Base-by-base conservation (phyloP, 257 asterid species). In the Eucommia ulmoides region DNA sequence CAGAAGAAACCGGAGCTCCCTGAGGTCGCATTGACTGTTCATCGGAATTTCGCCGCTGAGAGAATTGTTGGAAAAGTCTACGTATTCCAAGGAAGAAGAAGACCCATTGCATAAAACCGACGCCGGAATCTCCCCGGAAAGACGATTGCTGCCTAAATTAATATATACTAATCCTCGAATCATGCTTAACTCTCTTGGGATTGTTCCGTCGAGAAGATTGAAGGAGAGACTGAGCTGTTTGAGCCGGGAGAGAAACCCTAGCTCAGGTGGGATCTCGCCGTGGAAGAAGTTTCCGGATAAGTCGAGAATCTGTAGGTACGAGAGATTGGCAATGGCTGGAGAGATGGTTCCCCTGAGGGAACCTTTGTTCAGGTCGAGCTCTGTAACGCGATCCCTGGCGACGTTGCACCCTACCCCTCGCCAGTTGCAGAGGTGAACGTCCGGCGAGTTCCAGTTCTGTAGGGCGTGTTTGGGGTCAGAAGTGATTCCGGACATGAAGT, bases 51-150 rank as follows among this genome's bases (percentile, higher is more conserved):
- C 53, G 2, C 96, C 94, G 19, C 52, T 58, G 1, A 86, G 72
- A 0, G 96, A 75, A 52, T 86, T 86, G 78, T 86, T 86, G 49
- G 96, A 82, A 12, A 86, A 73, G 70, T 86, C 96, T 21, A 86
- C 42, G 47, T 82, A 86, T 19, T 75, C 68, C 33, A 85, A 58
- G 18, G 67, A 46, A 10, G 65, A 66, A n/a, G n/a, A n/a, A 3
- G 93, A 73, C 19, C 70, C 68, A 51, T 74, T 79, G 70, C 84
- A 82, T 24, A 82, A 66, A 58, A 82, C 68, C 0, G 79, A 63
- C 14, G 17, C 0, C 19, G 94, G 96, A 22, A 86, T 80, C 41
- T 70, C 77, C 2, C 96, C 86, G 4, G 15, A 42, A 23, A 86
- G 73, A 22, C 53, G 56, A 67, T 86, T 86, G 17, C 77, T 74